Evolutionary conservation across 1,284 basidiomycete genomes (phyloP), one percentile per base, ranked within the genome.

Genomic region (Taiwanofungus camphoratus): DNA sequence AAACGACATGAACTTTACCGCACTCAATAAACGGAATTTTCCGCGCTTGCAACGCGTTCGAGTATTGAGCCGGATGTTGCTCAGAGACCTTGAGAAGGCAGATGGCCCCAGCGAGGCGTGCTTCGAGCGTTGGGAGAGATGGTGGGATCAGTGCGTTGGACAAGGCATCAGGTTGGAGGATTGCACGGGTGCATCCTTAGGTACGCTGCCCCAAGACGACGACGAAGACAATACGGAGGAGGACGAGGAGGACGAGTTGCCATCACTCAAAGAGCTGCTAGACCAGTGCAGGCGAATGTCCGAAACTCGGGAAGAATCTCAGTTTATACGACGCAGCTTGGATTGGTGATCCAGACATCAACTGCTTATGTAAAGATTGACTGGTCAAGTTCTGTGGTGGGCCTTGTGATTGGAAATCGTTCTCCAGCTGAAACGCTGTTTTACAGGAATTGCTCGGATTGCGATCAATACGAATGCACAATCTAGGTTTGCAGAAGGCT

Each of bases 1-100:
- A 27, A 87, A 87, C 57, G 84, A 87, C 44, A 59, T 73, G 50
- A 86, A 82, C 53, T 70, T 87, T 24, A 61, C 66, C 0, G 76
- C 80, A 7, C 62, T 87, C 32, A 74, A 63, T 35, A 70, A 61
- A 38, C 45, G 50, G 2, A 75, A 77, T 46, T 87, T 87, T 54
- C 84, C 84, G 0, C 67, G 67, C 33, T 61, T 87, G 31, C 64
- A 70, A 46, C 65, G 73, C 13, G 68, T 86, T 23, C 69, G 84
- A 21, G 71, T 77, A 15, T 57, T 87, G 44, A 81, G 70, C 48
- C 59, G 73, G 23, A 65, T 61, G 4, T 62, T 86, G 54, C 57
- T 87, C 33, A 60, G 64, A 16, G 77, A 79, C 39, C 61, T 87
- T 38, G 79, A 85, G 43, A 61, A 65, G 18, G 72, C 69, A 21